Base-by-base conservation (phyloP, 257 asterid genomes). In the Thymus mandschuricus region DNA sequence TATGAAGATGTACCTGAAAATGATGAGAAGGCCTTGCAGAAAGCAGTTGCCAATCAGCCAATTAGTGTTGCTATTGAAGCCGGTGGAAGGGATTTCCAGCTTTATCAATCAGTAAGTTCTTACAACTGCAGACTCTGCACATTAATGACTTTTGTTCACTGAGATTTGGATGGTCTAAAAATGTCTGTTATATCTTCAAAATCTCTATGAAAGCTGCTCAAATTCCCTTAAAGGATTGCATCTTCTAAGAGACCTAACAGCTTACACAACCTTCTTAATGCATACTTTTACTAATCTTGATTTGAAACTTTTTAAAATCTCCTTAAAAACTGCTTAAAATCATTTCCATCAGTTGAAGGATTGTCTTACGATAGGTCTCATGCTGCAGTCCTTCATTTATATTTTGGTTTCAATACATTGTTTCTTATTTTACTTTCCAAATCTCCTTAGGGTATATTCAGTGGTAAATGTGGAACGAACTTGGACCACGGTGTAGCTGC, bases 51-150 rank as follows among this genome's bases (percentile, higher is more conserved):
- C 0, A 71, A 38, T 60, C 96, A 90, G 72, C 89, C 90, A 0
- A 38, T 89, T 5, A 81, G 88, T 27, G 80, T 90, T 76, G 95
- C 96, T 60, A 80, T 90, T 59, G 96, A 88, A 81, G 96, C 74
- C n/a, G 86, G 91, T 60, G 86, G 95, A 33, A 63, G 81, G 52
- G 96, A 86, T 76, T 87, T 90, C 81, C 95, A 88, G 74, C 84
- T 82, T 46, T 90, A 90, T 73, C 69, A 66, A 10, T 80, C 85
- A 29, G 95, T 88, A 75, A 78, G 79, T 74, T 49, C 29, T 56
- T 13, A 21, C 21, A 21, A 21, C 41, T 38, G 41, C 21, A 21
- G 21, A 21, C 21, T 56, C 40, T 56, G 61, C 34, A 56, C 15
- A 27, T 56, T 29, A 29, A 9, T 56, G 33, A 34, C 11, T 64